Base-by-base conservation (phyloP, 2,329 filamentous ascomycete genomes). In the Cordyceps pruinosa region DNA sequence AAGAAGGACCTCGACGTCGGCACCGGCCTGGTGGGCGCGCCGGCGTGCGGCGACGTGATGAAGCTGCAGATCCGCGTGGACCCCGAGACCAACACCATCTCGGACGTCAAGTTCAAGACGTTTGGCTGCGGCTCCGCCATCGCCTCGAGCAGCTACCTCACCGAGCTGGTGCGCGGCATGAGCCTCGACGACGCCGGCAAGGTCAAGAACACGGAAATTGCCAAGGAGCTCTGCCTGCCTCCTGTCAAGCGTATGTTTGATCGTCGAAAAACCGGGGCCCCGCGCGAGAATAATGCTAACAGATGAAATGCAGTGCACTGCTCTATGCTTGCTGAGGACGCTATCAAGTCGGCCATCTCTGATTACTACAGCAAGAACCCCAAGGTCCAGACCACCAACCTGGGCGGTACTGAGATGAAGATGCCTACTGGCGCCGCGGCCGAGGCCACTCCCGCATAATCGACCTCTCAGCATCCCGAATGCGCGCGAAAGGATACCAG, bases 191-290 rank as follows among this genome's bases (percentile, higher is more conserved):
- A 99, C 72, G 94, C 95, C 34, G 86, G 86, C 56, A 87, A 88
- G 76, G 89, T 99, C 66, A 88, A 90, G 77, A 99, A 99, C 76
- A 96, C 93, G 4, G 92, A 99, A 75, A 99, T 99, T 70, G 94
- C 94, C 37, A 95, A 96, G 79, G 95, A 99, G 76, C 79, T 97
- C 58, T 94, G 90, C 69, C 75, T 94, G 68, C 90, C 90, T 35
- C 90, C 90, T 60, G 90, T 96, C 51, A 96, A 95, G 77, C 75
- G 89, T 91, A 77, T 74, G 86, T 84, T 47, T 34, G 35, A 25
- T 30, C 26, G 12, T 9, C 12, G 10, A 45, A 32, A 15, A 17
- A 23, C n/a, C 9, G 5, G 39, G 17, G 12, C 41, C 28, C 52
- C 34, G 42, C 34, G 49, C 9, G n/a, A 57, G 47, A 42, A 35